A percentile compares a stretch with the other conserved stretches of the same genome.
phyloP scores from a whole-genome alignment of 768 basidiomycete genomes.

The Boletus barrowsii region DNA sequence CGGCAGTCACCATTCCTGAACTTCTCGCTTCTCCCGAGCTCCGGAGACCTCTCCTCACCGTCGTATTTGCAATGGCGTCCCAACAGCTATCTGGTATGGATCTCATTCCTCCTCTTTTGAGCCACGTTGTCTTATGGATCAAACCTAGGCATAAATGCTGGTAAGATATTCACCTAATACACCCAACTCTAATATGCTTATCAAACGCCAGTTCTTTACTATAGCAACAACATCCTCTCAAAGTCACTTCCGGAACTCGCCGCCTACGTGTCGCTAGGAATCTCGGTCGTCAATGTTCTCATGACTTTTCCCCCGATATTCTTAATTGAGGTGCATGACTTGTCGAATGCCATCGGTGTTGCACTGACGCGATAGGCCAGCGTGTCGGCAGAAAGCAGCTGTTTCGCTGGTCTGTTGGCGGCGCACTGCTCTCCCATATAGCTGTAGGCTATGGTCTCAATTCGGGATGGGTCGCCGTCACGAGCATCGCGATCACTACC shows the following conservation, averaged over 20 bases:
- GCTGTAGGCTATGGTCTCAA: constrained; percentile 72
- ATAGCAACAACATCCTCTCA: constrained; percentile 84
- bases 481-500: constrained; percentile 70
- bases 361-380: constrained; percentile 35
- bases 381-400: constrained; percentile 70
- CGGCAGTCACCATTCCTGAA: constrained; percentile 48
- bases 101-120: background rate
- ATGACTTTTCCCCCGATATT: constrained; percentile 80
- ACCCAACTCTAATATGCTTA: background rate
- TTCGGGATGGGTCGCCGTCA: constrained; percentile 51
- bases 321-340: constrained; percentile 65
- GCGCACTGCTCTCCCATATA: constrained; percentile 63
- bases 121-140: constrained; percentile 3
- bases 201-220: constrained; percentile 67
- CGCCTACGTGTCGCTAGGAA: constrained; percentile 78
- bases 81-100: constrained; percentile 73
- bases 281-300: constrained; percentile 78
- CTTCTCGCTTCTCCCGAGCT: constrained; percentile 53
- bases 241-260: constrained; percentile 76
- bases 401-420: constrained; percentile 61
- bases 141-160: constrained; percentile 68
- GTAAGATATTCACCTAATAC: constrained; percentile 30
- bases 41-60: constrained; percentile 58
- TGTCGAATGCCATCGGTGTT: constrained; percentile 1
- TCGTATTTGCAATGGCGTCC: constrained; percentile 68